Conservation (phyloP, 257 asterid species). For the Cinchona pubescens region DNA sequence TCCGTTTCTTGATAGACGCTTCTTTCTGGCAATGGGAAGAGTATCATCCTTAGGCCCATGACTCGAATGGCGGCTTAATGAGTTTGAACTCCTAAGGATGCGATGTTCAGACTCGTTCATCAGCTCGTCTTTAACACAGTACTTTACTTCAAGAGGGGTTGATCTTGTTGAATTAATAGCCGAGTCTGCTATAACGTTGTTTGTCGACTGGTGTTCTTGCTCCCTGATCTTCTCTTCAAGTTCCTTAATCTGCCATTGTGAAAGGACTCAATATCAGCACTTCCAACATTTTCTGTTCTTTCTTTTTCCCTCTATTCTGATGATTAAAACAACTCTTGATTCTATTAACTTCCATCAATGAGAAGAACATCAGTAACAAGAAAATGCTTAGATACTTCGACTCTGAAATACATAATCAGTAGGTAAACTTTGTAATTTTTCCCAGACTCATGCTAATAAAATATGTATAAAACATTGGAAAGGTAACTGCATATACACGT, state of each 20-base stretch:
- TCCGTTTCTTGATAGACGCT: slow-evolving; percentile 53
- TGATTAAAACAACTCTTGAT: not conserved
- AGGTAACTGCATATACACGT: too few relatives aligned
- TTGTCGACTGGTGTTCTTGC: slow-evolving; percentile 55
- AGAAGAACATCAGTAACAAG: too few relatives aligned
- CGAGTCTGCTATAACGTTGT: slow-evolving; percentile 22
- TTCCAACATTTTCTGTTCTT: not conserved
- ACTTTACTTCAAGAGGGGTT: slow-evolving; percentile 46
- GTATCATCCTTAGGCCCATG: slow-evolving; percentile 48
- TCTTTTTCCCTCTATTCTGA: not conserved
- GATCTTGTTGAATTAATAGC: slow-evolving; percentile 33
- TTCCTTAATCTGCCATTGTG: slow-evolving; percentile 56
- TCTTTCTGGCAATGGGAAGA: slow-evolving; percentile 41
- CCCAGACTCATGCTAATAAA: too few relatives aligned
- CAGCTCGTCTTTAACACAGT: slow-evolving; percentile 32
- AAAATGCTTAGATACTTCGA: not conserved
- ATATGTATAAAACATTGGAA: not conserved
- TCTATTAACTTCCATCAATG: not conserved
- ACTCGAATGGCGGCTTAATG: slow-evolving; percentile 38
- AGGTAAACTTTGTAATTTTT: not conserved
- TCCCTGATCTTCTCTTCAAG: slow-evolving; percentile 68
- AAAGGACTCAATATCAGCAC: not conserved
- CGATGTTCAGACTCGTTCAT: slow-evolving; percentile 50
- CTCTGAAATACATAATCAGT: not conserved
- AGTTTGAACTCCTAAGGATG: slow-evolving; percentile 53